Evolutionary conservation across 73 alveolate species (phyloP), one percentile per base, ranked within the genome.

Genomic region (Symbiodinium pilosum): DNA sequence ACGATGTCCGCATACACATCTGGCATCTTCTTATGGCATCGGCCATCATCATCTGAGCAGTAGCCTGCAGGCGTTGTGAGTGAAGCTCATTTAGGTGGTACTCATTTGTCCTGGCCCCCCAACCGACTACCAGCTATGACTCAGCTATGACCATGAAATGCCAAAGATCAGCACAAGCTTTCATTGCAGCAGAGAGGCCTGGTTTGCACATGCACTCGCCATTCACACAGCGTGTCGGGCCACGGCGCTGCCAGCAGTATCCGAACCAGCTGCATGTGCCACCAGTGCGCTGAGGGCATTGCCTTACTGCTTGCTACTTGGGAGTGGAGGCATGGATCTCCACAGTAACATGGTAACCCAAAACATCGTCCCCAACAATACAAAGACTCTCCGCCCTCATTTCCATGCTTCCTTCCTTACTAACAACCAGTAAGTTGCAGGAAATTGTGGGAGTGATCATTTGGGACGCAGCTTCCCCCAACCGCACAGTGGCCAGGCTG

Each of bases 221-320:
- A 16, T 71, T 26, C 14, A 91, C 97, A 38, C 97, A 91, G 44
- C 97, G 97, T 28, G 97, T 91, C 30, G 97, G 88, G 47, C 97
- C 97, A 5, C 97, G 87, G 39, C 32, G 71, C 81, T 91, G n/a
- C 81, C 81, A 91, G 88, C 97, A 91, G 40, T 91, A 91, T 32
- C 97, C 97, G 43, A 91, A 91, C 95, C 95, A 89, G 69, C 88
- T 91, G 97, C 97, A 91, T 5, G 97, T 91, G 54, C 97, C 97
- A 42, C 97, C 97, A 1, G 97, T 91, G 11, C 97, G 87, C 41
- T 91, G 97, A 28, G 97, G 97, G 39, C 97, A 91, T 24, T 73
- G n/a, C n/a, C n/a, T n/a, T n/a, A n/a, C n/a, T n/a, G n/a, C n/a
- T n/a, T n/a, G n/a, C n/a, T n/a, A n/a, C n/a, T n/a, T n/a, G n/a